Conservation (phyloP, 331 rosid genomes). For the Erythrophleum ivorense region DNA sequence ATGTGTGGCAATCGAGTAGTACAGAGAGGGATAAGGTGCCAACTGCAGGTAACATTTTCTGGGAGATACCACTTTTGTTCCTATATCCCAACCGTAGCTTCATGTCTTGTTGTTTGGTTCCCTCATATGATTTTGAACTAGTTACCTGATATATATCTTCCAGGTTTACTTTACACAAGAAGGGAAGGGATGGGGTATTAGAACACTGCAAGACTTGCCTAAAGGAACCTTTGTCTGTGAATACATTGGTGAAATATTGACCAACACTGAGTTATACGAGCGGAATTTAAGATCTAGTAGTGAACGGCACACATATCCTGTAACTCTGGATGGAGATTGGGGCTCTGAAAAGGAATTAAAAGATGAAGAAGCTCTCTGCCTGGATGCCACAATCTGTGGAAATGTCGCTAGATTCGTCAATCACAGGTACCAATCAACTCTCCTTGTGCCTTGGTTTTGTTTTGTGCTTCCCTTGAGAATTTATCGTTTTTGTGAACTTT, state of each 20-base stretch:
- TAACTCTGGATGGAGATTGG: slow-evolving; percentile 78
- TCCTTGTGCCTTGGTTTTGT: no score
- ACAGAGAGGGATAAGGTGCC: slow-evolving; percentile 76
- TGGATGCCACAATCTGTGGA: slow-evolving; percentile 79
- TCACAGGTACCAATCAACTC: slow-evolving; percentile 66
- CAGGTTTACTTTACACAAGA: slow-evolving; percentile 80
- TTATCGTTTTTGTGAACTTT: no score
- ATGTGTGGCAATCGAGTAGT: slow-evolving; percentile 84
- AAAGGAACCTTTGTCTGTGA: slow-evolving; percentile 91
- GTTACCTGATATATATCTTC: slow-evolving; percentile 28
- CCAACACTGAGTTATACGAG: slow-evolving; percentile 57
- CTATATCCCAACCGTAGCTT: no score
- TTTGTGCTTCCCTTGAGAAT: no score
- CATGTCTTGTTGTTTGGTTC: no score
- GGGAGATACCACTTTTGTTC: slow-evolving; percentile 8
- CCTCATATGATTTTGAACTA: neutral
- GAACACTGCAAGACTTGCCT: slow-evolving; percentile 76
- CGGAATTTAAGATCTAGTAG: slow-evolving; percentile 57
- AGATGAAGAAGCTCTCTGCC: slow-evolving; percentile 72
- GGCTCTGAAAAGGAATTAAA: slow-evolving; percentile 51
- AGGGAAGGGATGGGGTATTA: slow-evolving; percentile 93
- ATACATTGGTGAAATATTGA: slow-evolving; percentile 82
- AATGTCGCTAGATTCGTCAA: slow-evolving; percentile 87
- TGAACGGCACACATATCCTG: slow-evolving; percentile 49
- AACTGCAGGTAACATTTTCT: slow-evolving; percentile 64